Base-by-base conservation (phyloP, 108 stramenopile species). In the Cyclotella cryptica region DNA sequence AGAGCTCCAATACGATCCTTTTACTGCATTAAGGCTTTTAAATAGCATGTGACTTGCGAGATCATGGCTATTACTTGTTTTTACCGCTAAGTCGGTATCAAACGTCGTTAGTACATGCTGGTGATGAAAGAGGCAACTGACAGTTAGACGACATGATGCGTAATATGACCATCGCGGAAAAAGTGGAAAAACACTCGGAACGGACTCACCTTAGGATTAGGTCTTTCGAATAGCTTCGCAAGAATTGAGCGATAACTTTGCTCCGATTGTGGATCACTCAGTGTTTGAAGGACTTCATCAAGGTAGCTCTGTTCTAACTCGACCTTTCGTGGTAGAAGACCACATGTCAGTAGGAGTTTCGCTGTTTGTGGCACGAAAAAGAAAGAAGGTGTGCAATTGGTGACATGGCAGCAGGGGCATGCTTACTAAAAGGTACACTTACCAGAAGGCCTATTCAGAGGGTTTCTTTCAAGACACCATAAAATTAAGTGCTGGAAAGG, bases 221-320 rank as follows among this genome's bases (percentile, higher is more conserved):
- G 78, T 19, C 87, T 70, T 17, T 84, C 66, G 57, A 94, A 94
- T 1, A 94, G 57, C 17, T 88, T 83, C 21, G 90, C 47, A 1
- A 94, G 70, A 21, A 94, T 92, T 46, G 83, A 85, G 40, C 76
- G 40, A 68, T 88, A 83, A 26, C 87, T 84, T 52, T 68, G 69
- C 18, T 91, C 93, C 24, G 86, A 84, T 66, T 94, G 90, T 14
- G 90, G 79, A 65, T 92, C 87, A 10, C 85, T 84, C 22, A 94
- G 64, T n/a, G 90, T 85, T 41, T 90, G 86, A 42, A 94, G 78
- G 13, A 92, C 93, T 71, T 94, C 93, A 78, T 92, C 74, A 3
- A 94, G 80, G 61, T 94, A 95, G 7, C 59, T 78, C 65, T 88
- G 83, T 47, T 95, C 91, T 19, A 92, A 62, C 61, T 95, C 93